Percentiles rank a stretch among this genome's conserved stretches.
Evolutionary conservation across 495 filamentous ascomycete species (phyloP).

Genomic region (Penicillium parvum): DNA sequence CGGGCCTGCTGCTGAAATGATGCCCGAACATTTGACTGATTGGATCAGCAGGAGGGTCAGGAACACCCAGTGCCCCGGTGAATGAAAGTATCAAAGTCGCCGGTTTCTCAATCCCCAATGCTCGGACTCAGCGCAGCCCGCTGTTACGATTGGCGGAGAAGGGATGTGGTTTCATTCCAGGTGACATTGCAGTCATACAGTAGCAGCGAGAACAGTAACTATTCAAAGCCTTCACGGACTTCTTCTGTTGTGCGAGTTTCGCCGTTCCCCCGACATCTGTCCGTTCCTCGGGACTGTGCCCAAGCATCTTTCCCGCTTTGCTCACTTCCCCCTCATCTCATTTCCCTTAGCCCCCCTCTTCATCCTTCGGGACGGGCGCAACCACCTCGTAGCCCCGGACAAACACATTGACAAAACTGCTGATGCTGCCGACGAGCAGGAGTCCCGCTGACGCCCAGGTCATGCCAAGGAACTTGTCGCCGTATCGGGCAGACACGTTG

Average conservation of each 20-base stretch:
- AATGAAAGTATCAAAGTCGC: no score
- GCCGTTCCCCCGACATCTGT: conserved; percentile 7
- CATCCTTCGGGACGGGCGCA: conserved; percentile 13
- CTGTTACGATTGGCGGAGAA: not conserved
- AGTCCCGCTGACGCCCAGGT: conserved; percentile 55
- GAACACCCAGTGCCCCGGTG: no score
- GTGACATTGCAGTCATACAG: conserved; percentile 17
- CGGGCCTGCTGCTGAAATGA: not conserved
- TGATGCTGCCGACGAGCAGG: conserved; percentile 39
- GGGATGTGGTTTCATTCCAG: conserved; percentile 13
- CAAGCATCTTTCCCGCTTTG: not conserved
- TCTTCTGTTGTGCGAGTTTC: conserved; percentile 17
- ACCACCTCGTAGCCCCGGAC: conserved; percentile 14
- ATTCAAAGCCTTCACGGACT: no score
- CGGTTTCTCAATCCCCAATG: conserved; percentile 4
- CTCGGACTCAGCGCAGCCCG: not conserved
- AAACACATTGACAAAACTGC: conserved; percentile 27
- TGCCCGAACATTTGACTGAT: not conserved
- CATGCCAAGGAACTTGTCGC: conserved; percentile 53
- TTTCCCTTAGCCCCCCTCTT: conserved; percentile 13
- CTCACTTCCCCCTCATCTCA: not conserved
- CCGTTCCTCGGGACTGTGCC: conserved; percentile 1
- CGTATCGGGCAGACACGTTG: conserved; percentile 49
- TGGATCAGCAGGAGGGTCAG: no score
- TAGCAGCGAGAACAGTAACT: no score